Base-by-base conservation (phyloP, 2,329 filamentous ascomycete species). In the Conoideocrella luteorostrata region DNA sequence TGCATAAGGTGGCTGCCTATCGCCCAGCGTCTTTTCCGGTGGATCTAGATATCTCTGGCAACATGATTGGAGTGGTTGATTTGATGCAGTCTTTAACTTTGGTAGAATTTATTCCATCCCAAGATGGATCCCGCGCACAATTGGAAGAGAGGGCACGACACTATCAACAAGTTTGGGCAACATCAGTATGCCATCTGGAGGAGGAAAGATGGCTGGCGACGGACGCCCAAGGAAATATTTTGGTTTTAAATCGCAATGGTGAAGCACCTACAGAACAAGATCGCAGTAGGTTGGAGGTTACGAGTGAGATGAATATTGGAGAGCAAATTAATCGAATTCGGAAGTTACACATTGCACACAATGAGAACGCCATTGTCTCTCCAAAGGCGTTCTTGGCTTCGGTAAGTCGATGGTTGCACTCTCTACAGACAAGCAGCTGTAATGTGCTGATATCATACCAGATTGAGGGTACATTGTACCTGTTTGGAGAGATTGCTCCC, bases 261-360 rank as follows among this genome's bases (percentile, higher is more conserved):
- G 73, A 82, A 2, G 88, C 86, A 0, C 82, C 88, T 1, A 88
- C 82, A 0, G 74, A 77, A 2, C 83, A 93, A 41, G 88, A 95
- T 53, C 77, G 75, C 47, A 75, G 75, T 39, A 74, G 80, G 22
- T 67, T 97, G 51, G 76, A 87, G 33, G 72, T 89, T 5, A 87
- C 80, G 1, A 84, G 85, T 47, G 90, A 96, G 63, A 80, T 97
- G 50, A 81, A 84, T 35, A 71, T 98, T 9, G 90, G 93, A 1
- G 91, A 98, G 62, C 88, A 93, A 77, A 88, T 97, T 44, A 98
- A 98, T 59, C 78, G 81, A 24, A 95, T 97, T 44, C 78, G 84
- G 18, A 78, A 78, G 22, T 78, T 97, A 15, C 73, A 83, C 43
- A 79, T 94, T 9, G 73, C 79, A 22, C 71, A 80, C 3, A 74